These are phyloP conservation scores for Tetratostichococcus sp. DNA, from an alignment of 139 green algal species.

Conservation along the genomic window DNA sequence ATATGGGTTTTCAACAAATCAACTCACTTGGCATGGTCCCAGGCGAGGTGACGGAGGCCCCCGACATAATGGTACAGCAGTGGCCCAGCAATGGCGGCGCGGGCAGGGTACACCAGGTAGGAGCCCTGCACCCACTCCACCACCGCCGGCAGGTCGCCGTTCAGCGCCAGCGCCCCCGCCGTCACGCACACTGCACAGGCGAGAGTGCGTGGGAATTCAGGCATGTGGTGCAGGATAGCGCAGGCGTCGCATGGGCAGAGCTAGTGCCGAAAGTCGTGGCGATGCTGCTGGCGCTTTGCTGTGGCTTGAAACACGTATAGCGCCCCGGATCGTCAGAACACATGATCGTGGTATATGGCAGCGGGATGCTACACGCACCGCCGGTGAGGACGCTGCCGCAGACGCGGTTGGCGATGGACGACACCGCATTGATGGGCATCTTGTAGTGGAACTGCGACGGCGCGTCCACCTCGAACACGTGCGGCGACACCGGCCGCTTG, in stretches of 20 bases:
- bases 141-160: slow-evolving; percentile 56
- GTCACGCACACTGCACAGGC: slow-evolving; percentile 10
- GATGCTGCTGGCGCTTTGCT: no score
- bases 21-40: slow-evolving; percentile 63
- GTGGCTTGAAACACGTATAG: no score
- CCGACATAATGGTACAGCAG: slow-evolving; percentile 91
- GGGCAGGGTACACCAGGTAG: slow-evolving; percentile 63
- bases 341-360: no score
- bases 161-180: slow-evolving; percentile 62
- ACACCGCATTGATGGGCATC: slow-evolving; percentile 77
- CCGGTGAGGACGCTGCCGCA: slow-evolving; percentile 71
- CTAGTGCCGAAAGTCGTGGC: no score
- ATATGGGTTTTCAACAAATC: no score
- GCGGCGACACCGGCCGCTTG: slow-evolving; percentile 86
- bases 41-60: slow-evolving; percentile 77
- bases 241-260: no score
- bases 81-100: slow-evolving; percentile 69
- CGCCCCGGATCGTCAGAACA: no score
- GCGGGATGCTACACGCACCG: no score
- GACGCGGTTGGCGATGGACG: slow-evolving; percentile 85
- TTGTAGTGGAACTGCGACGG: slow-evolving; percentile 80
- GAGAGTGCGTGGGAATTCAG: background rate
- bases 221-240: background rate
- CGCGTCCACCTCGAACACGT: slow-evolving; percentile 84
- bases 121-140: slow-evolving; percentile 53